phyloP scores from a whole-genome alignment of 164 flowering plant species.

The Houttuynia cordata region DNA sequence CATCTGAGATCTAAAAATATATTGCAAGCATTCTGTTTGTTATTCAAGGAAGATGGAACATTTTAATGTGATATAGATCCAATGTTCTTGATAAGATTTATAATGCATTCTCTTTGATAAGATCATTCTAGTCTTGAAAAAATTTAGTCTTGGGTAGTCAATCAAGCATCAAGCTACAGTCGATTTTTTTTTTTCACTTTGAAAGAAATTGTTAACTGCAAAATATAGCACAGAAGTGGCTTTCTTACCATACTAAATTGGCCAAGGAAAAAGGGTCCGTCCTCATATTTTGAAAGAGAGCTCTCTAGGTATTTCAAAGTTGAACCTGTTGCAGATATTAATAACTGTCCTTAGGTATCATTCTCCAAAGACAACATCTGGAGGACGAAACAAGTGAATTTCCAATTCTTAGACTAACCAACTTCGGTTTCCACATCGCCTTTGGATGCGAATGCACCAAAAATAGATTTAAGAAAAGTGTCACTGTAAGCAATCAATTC shows the following conservation, averaged over 20 bases:
- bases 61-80: too few species aligned
- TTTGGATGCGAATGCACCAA: constrained; percentile 21
- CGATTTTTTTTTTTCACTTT: too few species aligned
- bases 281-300: constrained; percentile 60
- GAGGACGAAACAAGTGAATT: background rate
- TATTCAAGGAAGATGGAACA: too few species aligned
- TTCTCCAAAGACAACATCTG: too few species aligned
- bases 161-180: too few species aligned
- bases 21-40: background rate
- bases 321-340: constrained; percentile 26
- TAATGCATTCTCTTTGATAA: too few species aligned
- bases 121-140: too few species aligned
- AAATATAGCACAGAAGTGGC: background rate
- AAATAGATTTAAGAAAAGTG: constrained; percentile 28
- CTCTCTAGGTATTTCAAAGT: constrained; percentile 60
- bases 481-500: constrained; percentile 45
- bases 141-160: too few species aligned
- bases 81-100: too few species aligned
- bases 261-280: constrained; percentile 86
- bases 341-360: too few species aligned
- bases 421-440: constrained; percentile 31
- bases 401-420: constrained; percentile 24
- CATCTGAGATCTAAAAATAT: background rate
- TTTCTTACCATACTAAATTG: constrained; percentile 52
- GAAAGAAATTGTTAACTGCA: background rate